phyloP scores from a whole-genome alignment of 2,329 filamentous ascomycete species.

The Raffaelea deltoideospora region DNA sequence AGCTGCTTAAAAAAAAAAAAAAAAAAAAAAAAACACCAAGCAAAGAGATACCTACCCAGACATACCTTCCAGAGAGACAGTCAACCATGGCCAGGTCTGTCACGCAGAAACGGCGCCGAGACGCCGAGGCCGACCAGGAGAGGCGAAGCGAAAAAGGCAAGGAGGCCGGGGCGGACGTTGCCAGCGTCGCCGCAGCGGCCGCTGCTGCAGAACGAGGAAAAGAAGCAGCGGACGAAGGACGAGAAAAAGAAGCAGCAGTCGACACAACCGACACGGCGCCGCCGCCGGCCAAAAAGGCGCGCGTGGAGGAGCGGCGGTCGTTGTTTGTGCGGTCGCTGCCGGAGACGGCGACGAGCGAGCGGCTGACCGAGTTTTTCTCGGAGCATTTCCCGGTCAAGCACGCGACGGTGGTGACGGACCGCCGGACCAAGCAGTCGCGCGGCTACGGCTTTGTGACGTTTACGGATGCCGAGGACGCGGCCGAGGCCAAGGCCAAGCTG shows the following conservation, averaged over 20 bases:
- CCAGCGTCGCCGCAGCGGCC: too few relatives aligned
- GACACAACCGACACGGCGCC: background rate
- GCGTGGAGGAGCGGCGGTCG: slow-evolving; percentile 49
- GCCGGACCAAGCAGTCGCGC: slow-evolving; percentile 70
- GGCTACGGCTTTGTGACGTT: slow-evolving; percentile 97
- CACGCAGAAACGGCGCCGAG: slow-evolving; percentile 20
- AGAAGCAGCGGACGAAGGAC: background rate
- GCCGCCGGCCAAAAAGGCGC: slow-evolving; percentile 36
- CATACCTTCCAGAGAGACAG: background rate
- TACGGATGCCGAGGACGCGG: slow-evolving; percentile 80
- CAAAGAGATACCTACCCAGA: background rate
- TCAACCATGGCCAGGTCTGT: slow-evolving; percentile 13
- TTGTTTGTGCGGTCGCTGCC: slow-evolving; percentile 88
- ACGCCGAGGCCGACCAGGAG: slow-evolving; percentile 18
- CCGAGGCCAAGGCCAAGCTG: slow-evolving; percentile 65
- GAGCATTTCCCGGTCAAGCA: slow-evolving; percentile 91
- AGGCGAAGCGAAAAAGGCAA: too few relatives aligned
- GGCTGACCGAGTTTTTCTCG: slow-evolving; percentile 78
- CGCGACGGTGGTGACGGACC: slow-evolving; percentile 80
- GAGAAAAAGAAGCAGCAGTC: background rate
- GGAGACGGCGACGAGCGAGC: slow-evolving; percentile 61
- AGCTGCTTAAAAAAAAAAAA: slow-evolving; percentile 3
- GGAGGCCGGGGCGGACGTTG: too few relatives aligned
- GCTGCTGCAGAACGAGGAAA: too few relatives aligned
- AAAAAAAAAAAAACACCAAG: background rate